A percentile compares a stretch with the other conserved stretches of the same genome.
phyloP scores from a whole-genome alignment of 2,329 filamentous ascomycete species.

The Lachnellula subtilissima region DNA sequence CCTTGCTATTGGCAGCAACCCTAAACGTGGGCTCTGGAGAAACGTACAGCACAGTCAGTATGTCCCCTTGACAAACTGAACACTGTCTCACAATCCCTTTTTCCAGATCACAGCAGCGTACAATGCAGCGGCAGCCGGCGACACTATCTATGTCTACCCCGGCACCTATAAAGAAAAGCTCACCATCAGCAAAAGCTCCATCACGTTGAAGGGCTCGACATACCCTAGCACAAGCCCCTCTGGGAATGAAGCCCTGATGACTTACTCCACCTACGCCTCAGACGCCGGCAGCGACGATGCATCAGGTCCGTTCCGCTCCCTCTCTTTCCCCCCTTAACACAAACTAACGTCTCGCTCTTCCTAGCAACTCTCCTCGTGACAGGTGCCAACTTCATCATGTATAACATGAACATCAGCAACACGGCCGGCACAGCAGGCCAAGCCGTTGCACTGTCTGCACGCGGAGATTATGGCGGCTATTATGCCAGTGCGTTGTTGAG shows the following conservation, averaged over 20 bases:
- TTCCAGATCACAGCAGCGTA: constrained; percentile 15
- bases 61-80: not conserved
- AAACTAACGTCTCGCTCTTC: not conserved
- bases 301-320: constrained; percentile 5
- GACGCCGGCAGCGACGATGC: constrained; percentile 39
- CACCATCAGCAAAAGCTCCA: constrained; percentile 40
- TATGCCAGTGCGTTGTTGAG: constrained; percentile 49
- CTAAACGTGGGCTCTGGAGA: constrained; percentile 16
- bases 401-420: constrained; percentile 54
- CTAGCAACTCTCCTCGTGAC: constrained; percentile 21
- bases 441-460: constrained; percentile 47
- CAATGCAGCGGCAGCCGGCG: constrained; percentile 34
- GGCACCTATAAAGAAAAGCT: constrained; percentile 52
- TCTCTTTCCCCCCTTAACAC: not conserved
- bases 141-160: constrained; percentile 50
- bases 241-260: constrained; percentile 44
- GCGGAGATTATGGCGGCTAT: constrained; percentile 46
- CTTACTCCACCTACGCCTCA: constrained; percentile 34
- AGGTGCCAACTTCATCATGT: constrained; percentile 46
- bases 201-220: constrained; percentile 44
- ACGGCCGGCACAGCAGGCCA: constrained; percentile 41
- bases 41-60: constrained; percentile 11
- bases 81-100: not conserved
- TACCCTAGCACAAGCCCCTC: constrained; percentile 34
- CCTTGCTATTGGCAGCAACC: constrained; percentile 3